Evolutionary conservation across 2,329 filamentous ascomycete species (phyloP), one percentile per base, ranked within the genome.

Genomic region (Verticillium longisporum): DNA sequence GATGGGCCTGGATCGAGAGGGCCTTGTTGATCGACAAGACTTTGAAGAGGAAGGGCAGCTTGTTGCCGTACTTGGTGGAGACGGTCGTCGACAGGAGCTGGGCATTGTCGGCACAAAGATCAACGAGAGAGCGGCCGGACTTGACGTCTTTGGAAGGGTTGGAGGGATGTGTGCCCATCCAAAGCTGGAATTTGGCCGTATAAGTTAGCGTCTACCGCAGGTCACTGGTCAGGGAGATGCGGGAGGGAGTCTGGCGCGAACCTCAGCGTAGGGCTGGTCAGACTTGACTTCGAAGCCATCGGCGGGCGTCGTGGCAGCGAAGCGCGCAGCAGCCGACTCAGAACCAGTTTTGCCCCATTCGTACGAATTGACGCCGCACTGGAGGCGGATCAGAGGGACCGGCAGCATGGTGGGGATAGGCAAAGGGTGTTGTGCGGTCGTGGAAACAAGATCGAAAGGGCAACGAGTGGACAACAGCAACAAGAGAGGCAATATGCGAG

Each of bases 151-250:
- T 96, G 62, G 95, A 98, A 18, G 95, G 95, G 70, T 97, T 92
- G 55, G 92, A 96, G 55, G 94, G 93, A 71, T 99, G 95, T 1
- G 94, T 97, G 71, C 95, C 95, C 95, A 99, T 99, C 95, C 95
- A 99, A 70, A 99, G 81, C 92, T 97, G 68, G 36, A 33, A 18
- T 31, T 26, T 37, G 62, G 67, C 55, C 26, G 55, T 55, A n/a
- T 21, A 37, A 38, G 32, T 38, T 11, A 15, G 32, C 10, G 32
- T 4, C 5, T 34, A 65, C 54, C 21, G n/a, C 14, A 59, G n/a
- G 26, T 56, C 13, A 9, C 32, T 4, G 26, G 4, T 18, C 15
- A 15, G 36, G 37, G 38, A 13, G 18, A 34, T 3, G 7, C 7
- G 34, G 34, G 34, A 36, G 34, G 34, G 34, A 36, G 33, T 38